Base-by-base conservation (phyloP, 208 protist genomes). In the Trypanosoma scelopori region DNA sequence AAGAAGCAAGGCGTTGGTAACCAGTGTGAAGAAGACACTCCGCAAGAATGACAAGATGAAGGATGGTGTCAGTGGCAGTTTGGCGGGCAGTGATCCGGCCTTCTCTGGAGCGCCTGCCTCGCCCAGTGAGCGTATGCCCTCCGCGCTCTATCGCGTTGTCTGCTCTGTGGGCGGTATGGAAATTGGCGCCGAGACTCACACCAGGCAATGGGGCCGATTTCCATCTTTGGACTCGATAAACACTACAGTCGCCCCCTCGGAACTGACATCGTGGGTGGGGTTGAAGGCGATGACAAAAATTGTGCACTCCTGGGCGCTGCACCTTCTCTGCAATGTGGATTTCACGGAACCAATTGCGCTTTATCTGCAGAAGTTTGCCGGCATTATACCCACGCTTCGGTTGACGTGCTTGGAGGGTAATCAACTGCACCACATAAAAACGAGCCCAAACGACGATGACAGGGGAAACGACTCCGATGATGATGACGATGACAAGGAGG, bases 281-380 rank as follows among this genome's bases (percentile, higher is more conserved):
- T 39, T 92, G 48, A 66, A 71, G 15, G 65, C 66, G 45, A 90
- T 94, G 48, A 51, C 77, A 12, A 65, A 69, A 4, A 71, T 90
- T 27, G 42, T 91, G 49, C 76, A 72, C 11, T 79, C 69, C 0
- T 94, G 89, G 85, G 81, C 65, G 22, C 52, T 84, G 52, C 85
- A 91, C 71, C 76, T 94, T 22, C 71, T 92, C 27, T 70, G 58
- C 30, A 76, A 83, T 65, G 75, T 79, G 30, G 66, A 92, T 63
- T 85, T 76, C 55, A 75, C 80, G 3, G 76, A 81, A 65, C 89
- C 89, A 11, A 81, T 74, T 43, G 68, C 84, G 12, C 55, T 91
- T 53, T 91, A 79, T 52, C 65, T 95, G 46, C 85, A 92, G 65
- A 70, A 74, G 35, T 92, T 84, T 63, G 47, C 69, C 18, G 85